Base-by-base conservation (phyloP, 1,284 basidiomycete genomes). In the Austroboletus olivaceoglutinosus region DNA sequence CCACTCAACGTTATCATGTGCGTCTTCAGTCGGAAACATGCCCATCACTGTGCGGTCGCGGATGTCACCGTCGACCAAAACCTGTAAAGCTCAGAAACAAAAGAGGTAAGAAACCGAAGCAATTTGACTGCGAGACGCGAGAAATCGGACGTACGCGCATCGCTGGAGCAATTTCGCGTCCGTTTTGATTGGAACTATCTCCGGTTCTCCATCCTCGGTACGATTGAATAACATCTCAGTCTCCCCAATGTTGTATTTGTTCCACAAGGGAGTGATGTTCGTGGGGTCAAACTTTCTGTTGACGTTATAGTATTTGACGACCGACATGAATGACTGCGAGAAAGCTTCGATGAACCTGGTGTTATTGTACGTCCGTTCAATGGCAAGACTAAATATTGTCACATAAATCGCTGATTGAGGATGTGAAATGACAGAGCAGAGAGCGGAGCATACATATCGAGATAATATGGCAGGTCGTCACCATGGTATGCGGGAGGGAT, bases 211-310 rank as follows among this genome's bases (percentile, higher is more conserved):
- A 1, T 7, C 48, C n/a, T 51, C 55, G 0, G 63, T 67, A 7
- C 40, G 31, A 36, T 70, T 61, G 43, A 69, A 69, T 5, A 69
- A 3, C 62, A 69, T 69, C 16, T 68, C 67, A 12, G 55, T 57
- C 10, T 43, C n/a, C 11, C 43, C 51, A 0, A 18, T 6, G 22
- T 9, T 2, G 39, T 65, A 62, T 18, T 25, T 12, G 11, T 48
- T 11, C 65, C 65, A 68, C 1, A 39, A 0, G 0, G 65, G 65
- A 2, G 59, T 68, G 42, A 69, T 56, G 30, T 67, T 54, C 1
- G 36, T 45, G 3, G 51, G 43, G 33, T 60, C 43, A 4, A 58
- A 53, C 18, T 64, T 61, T 3, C 2, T 21, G 45, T 69, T 59
- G 22, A 63, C 58, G 38, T 64, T 48, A 19, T 52, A 41, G 9